Conservation (phyloP, 345 rosid genomes). For the Hevea brasiliensis region DNA sequence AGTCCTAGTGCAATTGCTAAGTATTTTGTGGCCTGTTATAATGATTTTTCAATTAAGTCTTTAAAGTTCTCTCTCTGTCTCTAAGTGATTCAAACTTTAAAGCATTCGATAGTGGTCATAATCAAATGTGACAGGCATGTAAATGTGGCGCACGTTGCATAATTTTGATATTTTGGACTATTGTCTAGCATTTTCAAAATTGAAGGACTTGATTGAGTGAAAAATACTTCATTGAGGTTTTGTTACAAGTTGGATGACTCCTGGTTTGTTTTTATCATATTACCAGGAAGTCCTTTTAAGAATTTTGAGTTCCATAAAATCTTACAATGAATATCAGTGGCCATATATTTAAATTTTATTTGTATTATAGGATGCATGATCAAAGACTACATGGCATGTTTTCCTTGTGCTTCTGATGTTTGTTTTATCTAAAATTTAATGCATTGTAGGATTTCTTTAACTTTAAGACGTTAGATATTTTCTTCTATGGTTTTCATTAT, state of each 20-base stretch:
- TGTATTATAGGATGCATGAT: too few relatives aligned
- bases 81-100: too few relatives aligned
- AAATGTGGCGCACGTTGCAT: too few relatives aligned
- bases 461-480: conserved; percentile 66
- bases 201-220: background rate
- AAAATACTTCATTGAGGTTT: too few relatives aligned
- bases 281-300: background rate
- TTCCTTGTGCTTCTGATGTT: conserved; percentile 19
- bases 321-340: background rate
- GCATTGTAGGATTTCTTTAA: conserved; percentile 33
- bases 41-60: too few relatives aligned
- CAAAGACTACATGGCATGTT: conserved; percentile 5
- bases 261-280: background rate
- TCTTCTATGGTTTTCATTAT: conserved; percentile 72
- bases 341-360: too few relatives aligned
- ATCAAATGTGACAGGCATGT: too few relatives aligned
- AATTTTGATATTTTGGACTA: background rate
- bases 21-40: too few relatives aligned
- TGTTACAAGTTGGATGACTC: background rate
- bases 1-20: too few relatives aligned
- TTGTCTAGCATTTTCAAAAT: too few relatives aligned
- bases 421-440: conserved; percentile 12
- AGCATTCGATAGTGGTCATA: too few relatives aligned
- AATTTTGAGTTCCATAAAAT: background rate
- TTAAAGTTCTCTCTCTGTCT: too few relatives aligned